Conservation (phyloP, 2,329 filamentous ascomycete species). For the Penicillium brasilianum region DNA sequence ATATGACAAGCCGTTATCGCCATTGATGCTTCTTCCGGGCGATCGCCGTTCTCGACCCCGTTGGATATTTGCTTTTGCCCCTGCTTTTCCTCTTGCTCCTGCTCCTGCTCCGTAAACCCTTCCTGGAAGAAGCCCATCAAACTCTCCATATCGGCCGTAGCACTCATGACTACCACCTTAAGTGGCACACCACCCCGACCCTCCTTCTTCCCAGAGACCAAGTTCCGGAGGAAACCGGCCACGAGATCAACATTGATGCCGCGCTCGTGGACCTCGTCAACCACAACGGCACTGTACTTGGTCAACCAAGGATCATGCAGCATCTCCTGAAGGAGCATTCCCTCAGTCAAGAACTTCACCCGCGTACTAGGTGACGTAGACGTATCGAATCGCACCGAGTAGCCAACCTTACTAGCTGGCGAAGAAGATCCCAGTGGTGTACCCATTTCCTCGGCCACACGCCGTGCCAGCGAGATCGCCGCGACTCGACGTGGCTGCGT, state of each 20-base stretch:
- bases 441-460: constrained; percentile 84
- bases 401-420: constrained; percentile 74
- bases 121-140: constrained; percentile 74
- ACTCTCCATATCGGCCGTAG: constrained; percentile 84
- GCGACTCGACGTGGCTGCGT: constrained; percentile 94
- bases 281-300: constrained; percentile 86
- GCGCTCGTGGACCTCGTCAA: constrained; percentile 96
- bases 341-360: constrained; percentile 95
- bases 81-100: constrained; percentile 7
- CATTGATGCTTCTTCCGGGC: constrained; percentile 51
- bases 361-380: constrained; percentile 78
- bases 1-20: constrained; percentile 68
- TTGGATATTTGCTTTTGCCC: constrained; percentile 19
- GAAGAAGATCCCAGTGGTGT: constrained; percentile 64
- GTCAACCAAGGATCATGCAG: constrained; percentile 79
- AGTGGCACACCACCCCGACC: constrained; percentile 74
- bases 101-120: constrained; percentile 27
- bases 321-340: constrained; percentile 94
- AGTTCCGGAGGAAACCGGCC: constrained; percentile 82
- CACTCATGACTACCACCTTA: constrained; percentile 96
- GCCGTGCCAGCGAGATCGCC: constrained; percentile 84
- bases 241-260: constrained; percentile 93
- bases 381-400: constrained; percentile 93
- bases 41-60: constrained; percentile 16
- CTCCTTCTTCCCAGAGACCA: constrained; percentile 64